phyloP scores from a whole-genome alignment of 305 asterid genomes.

The Fraxinus latifolia region DNA sequence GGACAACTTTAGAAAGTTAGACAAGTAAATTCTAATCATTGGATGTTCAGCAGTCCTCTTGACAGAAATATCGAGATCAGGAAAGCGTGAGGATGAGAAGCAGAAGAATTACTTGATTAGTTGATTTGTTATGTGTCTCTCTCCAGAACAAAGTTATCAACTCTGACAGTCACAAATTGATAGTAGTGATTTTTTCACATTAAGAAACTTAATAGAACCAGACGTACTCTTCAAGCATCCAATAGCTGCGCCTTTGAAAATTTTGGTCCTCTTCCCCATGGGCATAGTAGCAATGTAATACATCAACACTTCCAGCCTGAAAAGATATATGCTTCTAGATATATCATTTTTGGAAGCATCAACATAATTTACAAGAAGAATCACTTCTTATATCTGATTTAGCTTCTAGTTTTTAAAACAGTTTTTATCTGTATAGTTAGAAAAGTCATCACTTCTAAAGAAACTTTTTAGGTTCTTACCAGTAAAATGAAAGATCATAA shows the following conservation, averaged over 20 bases:
- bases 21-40: slow-evolving; percentile 6
- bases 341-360: slow-evolving; percentile 23
- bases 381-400: background rate
- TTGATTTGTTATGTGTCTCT: background rate
- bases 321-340: slow-evolving; percentile 23
- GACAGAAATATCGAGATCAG: slow-evolving; percentile 1
- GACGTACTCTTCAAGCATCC: slow-evolving; percentile 99
- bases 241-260: slow-evolving; percentile 96
- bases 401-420: background rate
- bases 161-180: background rate
- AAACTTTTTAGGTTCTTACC: background rate
- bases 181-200: background rate
- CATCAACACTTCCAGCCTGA: slow-evolving; percentile 93
- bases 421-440: background rate
- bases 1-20: background rate
- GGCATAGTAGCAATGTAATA: slow-evolving; percentile 96
- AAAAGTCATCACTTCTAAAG: slow-evolving; percentile 10
- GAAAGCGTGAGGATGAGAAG: background rate
- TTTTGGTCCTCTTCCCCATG: slow-evolving; percentile 90
- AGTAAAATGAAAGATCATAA: slow-evolving; percentile 22
- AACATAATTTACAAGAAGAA: slow-evolving; percentile 18
- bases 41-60: background rate
- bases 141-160: background rate
- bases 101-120: background rate
- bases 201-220: background rate